Conservation (phyloP, 257 asterid species). For the Linderniella brevidens region DNA sequence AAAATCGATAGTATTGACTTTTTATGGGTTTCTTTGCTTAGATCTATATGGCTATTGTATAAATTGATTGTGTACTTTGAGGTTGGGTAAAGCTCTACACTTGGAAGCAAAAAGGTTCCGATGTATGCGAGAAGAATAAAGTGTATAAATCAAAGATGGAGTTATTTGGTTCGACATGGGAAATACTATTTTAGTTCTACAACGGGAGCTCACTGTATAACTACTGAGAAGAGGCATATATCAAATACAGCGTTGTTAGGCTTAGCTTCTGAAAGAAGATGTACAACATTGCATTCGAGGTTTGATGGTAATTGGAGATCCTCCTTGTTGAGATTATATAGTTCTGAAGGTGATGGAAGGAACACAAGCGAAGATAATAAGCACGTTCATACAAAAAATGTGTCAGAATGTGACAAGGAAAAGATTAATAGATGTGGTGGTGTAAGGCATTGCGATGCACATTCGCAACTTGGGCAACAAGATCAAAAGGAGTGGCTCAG, state of each 20-base stretch:
- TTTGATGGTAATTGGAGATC: constrained; percentile 25
- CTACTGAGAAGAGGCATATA: constrained; percentile 28
- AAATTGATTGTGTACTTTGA: constrained; percentile 11
- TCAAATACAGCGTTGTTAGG: constrained; percentile 23
- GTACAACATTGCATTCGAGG: constrained; percentile 23
- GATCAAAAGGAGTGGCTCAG: constrained; percentile 90
- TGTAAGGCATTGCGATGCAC: constrained; percentile 38
- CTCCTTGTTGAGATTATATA: constrained; percentile 33
- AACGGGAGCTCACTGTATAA: constrained; percentile 20
- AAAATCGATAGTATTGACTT: no score
- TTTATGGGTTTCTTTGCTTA: no score
- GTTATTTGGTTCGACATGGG: constrained; percentile 22
- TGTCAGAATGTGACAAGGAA: constrained; percentile 27
- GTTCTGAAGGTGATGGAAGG: constrained; percentile 92
- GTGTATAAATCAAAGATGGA: constrained; percentile 37
- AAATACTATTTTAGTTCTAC: constrained; percentile 22
- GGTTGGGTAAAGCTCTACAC: constrained; percentile 21
- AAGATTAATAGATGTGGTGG: constrained; percentile 18
- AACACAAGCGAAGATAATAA: constrained; percentile 59
- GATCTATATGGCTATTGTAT: no score
- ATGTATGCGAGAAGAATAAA: constrained; percentile 66
- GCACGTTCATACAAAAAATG: constrained; percentile 25
- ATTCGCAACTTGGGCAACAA: constrained; percentile 76
- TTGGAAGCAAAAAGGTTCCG: constrained; percentile 18
- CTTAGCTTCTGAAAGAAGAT: constrained; percentile 21